Conservation (phyloP, 2,329 filamentous ascomycete genomes). For the Trichoderma aggressivum region DNA sequence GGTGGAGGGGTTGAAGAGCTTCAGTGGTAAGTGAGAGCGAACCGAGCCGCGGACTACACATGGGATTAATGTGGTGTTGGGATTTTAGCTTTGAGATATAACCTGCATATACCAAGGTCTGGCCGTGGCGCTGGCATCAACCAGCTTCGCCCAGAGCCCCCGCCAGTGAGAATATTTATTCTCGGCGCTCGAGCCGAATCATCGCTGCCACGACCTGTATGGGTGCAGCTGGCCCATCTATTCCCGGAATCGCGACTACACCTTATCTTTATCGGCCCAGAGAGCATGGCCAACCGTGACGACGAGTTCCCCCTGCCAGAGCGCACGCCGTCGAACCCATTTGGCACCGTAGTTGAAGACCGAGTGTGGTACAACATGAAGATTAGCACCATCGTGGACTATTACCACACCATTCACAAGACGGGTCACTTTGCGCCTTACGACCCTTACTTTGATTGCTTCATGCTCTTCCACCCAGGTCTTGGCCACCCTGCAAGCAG, state of each 20-base stretch:
- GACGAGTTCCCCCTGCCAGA: conserved; percentile 87
- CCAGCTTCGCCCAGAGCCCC: conserved; percentile 77
- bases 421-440: conserved; percentile 89
- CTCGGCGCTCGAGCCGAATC: conserved; percentile 96
- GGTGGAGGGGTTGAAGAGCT: conserved; percentile 84
- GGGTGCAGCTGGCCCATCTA: conserved; percentile 89
- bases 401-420: conserved; percentile 94
- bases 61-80: not conserved
- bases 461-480: conserved; percentile 94
- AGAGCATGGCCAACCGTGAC: conserved; percentile 92
- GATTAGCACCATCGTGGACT: conserved; percentile 96
- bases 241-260: conserved; percentile 93
- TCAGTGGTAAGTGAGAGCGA: conserved; percentile 66
- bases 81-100: conserved; percentile 76
- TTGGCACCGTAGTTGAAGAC: conserved; percentile 90
- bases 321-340: conserved; percentile 82
- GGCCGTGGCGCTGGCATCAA: conserved; percentile 73
- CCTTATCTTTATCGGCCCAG: conserved; percentile 90
- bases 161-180: conserved; percentile 87
- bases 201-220: conserved; percentile 87
- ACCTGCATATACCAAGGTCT: conserved; percentile 78
- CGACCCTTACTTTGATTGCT: conserved; percentile 97
- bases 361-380: conserved; percentile 86
- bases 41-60: not conserved
- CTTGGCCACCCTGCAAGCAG: conserved; percentile 90